Base-by-base conservation (phyloP, 768 basidiomycete genomes). In the Lentinula edodes region DNA sequence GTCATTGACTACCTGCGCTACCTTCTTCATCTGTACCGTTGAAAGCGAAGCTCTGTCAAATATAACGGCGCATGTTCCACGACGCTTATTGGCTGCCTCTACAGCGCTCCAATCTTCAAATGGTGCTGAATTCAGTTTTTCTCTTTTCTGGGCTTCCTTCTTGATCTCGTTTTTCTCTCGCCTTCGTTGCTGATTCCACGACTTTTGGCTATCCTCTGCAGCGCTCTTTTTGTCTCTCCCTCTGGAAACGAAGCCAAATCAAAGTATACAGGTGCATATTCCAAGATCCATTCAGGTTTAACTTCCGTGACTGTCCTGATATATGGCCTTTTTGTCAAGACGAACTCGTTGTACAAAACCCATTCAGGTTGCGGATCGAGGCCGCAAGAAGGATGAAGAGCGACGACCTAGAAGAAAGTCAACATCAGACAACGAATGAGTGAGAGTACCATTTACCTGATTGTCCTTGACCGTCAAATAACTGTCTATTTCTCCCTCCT, bases 401-500 rank as follows among this genome's bases (percentile, higher is more conserved):
- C 78, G 6, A 93, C 91, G 39, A 88, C 80, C 85, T 84, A 43
- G 61, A 9, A 64, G 16, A 39, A 15, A 43, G 61, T 32, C 39
- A 42, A n/a, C 16, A 15, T 18, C 7, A 15, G 16, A 32, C 8
- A 20, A 42, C 1, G 36, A 57, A 12, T 35, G 20, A 18, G 13
- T 58, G 5, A 45, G 32, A 59, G 39, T 18, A 20, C 4, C 12
- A 69, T 82, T 18, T 64, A 85, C 91, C 78, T 97, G 95, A 66
- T 95, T 91, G 72, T 99, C 96, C 76, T 98, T 98, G 62, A 97
- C 87, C 0, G 95, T 99, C 64, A 89, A 63, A 70, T 99, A 98
- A 59, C 93, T n/a, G n/a, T n/a, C n/a, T n/a, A n/a, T 95, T 71
- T 93, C 92, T 3, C 93, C 92, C 70, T 95, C 94, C 72, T 92